Conservation (phyloP, 2,329 filamentous ascomycete genomes). For the Fusarium lyarnte region DNA sequence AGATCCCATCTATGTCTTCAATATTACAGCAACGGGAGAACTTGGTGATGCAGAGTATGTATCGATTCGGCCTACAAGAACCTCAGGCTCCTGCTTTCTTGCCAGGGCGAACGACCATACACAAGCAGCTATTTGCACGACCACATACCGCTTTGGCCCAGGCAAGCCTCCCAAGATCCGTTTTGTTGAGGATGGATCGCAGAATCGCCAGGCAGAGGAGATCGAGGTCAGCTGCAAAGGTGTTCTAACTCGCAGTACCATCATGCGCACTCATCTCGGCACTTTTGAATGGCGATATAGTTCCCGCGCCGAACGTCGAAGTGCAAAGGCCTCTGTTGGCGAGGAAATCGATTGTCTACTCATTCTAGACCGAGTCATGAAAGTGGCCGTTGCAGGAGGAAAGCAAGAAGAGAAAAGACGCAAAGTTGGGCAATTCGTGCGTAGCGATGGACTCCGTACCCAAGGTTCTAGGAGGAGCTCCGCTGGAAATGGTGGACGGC, state of each 20-base stretch:
- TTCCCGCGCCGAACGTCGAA: conserved; percentile 56
- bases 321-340: conserved; percentile 38
- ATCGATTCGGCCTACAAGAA: conserved; percentile 58
- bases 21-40: conserved; percentile 51
- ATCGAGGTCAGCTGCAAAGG: conserved; percentile 47
- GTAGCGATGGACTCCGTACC: conserved; percentile 52
- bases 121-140: conserved; percentile 56
- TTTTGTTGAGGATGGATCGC: conserved; percentile 20
- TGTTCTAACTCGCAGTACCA: conserved; percentile 57
- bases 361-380: conserved; percentile 60
- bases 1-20: conserved; percentile 55
- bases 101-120: conserved; percentile 52
- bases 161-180: conserved; percentile 59
- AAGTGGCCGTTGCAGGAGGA: conserved; percentile 43
- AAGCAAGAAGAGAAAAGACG: conserved; percentile 45
- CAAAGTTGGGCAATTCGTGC: conserved; percentile 56
- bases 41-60: conserved; percentile 58
- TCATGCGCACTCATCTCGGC: conserved; percentile 59
- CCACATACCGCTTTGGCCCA: conserved; percentile 67
- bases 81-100: conserved; percentile 61
- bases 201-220: conserved; percentile 28
- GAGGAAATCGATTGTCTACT: conserved; percentile 54
- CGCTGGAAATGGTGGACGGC: conserved; percentile 62
- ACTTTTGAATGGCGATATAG: conserved; percentile 67
- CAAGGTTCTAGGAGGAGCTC: conserved; percentile 49